Conservation (phyloP, 495 filamentous ascomycete species). For the Astrothelium macrocarpum region DNA sequence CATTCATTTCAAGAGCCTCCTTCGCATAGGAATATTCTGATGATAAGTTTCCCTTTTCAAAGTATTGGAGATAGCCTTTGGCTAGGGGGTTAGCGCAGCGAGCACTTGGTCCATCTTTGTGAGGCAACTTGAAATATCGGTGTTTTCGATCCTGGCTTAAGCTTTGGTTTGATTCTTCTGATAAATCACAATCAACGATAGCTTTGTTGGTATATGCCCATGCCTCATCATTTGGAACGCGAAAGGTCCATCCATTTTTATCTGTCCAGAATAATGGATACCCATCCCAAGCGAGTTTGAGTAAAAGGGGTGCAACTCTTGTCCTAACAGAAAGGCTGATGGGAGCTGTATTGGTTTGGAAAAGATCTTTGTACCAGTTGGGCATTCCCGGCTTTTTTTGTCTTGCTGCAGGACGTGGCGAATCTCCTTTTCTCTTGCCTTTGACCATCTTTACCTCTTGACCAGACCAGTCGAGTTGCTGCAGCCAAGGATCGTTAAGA, state of each 20-base stretch:
- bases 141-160: conserved; percentile 57
- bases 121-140: conserved; percentile 85
- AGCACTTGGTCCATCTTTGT: conserved; percentile 84
- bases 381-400: conserved; percentile 95
- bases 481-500: conserved; percentile 74
- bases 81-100: conserved; percentile 78
- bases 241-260: conserved; percentile 84
- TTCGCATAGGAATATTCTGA: conserved; percentile 85
- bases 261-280: conserved; percentile 88
- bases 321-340: conserved; percentile 81
- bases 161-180: conserved; percentile 54
- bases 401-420: conserved; percentile 62
- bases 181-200: conserved; percentile 63
- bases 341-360: conserved; percentile 47
- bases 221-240: conserved; percentile 55
- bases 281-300: conserved; percentile 81
- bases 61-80: conserved; percentile 82
- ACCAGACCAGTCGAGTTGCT: conserved; percentile 89
- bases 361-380: conserved; percentile 90
- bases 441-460: conserved; percentile 88
- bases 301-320: conserved; percentile 74
- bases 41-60: conserved; percentile 76
- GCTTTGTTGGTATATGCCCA: conserved; percentile 58
- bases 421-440: conserved; percentile 74
- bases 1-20: conserved; percentile 95